These are phyloP conservation scores for Amanita molliuscula DNA, from an alignment of 768 basidiomycete species.

Conservation along the genomic window DNA sequence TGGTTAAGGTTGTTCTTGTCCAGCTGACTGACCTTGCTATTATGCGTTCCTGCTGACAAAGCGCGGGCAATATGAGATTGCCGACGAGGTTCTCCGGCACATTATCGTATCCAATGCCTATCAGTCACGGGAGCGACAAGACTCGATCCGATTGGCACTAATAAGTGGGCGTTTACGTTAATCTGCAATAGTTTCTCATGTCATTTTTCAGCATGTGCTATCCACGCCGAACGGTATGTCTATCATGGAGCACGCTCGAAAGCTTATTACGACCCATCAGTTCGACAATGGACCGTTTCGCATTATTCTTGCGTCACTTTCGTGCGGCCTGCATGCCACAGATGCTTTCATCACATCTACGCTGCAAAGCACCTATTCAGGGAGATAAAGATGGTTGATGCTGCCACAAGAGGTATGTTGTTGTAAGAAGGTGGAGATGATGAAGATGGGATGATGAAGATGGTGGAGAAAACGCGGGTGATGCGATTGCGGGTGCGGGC, in stretches of 20 bases:
- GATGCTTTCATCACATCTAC: slow-evolving; percentile 72
- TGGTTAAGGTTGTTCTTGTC: slow-evolving; percentile 64
- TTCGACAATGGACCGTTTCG: slow-evolving; percentile 84
- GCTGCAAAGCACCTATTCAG: slow-evolving; percentile 74
- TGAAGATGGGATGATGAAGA: slow-evolving; percentile 25
- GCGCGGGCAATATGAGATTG: slow-evolving; percentile 51
- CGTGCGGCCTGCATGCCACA: slow-evolving; percentile 57
- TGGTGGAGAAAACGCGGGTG: slow-evolving; percentile 22
- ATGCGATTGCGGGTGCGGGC: slow-evolving; percentile 14
- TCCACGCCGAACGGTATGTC: slow-evolving; percentile 39
- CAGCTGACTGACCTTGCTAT: background rate
- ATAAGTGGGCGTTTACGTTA: slow-evolving; percentile 43
- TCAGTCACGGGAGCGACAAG: slow-evolving; percentile 47
- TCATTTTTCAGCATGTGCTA: slow-evolving; percentile 53
- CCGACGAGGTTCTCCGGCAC: slow-evolving; percentile 70
- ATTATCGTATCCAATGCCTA: slow-evolving; percentile 68
- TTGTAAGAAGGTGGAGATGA: slow-evolving; percentile 22
- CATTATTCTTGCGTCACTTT: slow-evolving; percentile 63
- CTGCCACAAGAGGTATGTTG: slow-evolving; percentile 50
- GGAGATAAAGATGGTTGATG: slow-evolving; percentile 63
- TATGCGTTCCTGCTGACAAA: slow-evolving; percentile 64
- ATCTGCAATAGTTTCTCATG: slow-evolving; percentile 1
- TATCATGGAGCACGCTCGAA: slow-evolving; percentile 68
- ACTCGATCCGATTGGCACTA: slow-evolving; percentile 65
- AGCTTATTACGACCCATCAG: slow-evolving; percentile 65